Conservation (phyloP, 1,284 basidiomycete genomes). For the Moesziomyces parantarcticus region DNA sequence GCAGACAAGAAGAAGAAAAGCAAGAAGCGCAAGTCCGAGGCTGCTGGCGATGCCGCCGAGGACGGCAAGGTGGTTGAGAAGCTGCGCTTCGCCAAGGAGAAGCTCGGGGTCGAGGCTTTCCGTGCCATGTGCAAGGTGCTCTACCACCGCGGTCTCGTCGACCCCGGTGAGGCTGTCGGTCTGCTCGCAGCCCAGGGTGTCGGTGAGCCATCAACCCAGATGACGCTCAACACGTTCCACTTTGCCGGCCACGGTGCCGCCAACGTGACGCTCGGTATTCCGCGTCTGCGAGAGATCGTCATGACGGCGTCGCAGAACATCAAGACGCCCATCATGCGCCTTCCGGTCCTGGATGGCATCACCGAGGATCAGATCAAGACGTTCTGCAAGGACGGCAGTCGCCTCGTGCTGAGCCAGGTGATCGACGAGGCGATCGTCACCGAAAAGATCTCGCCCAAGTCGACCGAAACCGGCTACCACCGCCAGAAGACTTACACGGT, state of each 20-base stretch:
- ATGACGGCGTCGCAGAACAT: constrained; percentile 98
- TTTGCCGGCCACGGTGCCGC: constrained; percentile 97
- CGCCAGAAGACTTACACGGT: constrained; percentile 86
- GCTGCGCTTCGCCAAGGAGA: constrained; percentile 71
- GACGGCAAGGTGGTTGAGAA: constrained; percentile 48
- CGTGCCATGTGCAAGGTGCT: constrained; percentile 64
- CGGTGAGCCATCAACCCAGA: constrained; percentile 98
- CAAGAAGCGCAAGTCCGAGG: constrained; percentile 67
- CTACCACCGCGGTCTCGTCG: constrained; percentile 75
- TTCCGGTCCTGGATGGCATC: constrained; percentile 71
- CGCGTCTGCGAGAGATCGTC: constrained; percentile 96
- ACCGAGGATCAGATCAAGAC: constrained; percentile 71
- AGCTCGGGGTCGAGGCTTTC: constrained; percentile 61
- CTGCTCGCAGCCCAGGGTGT: constrained; percentile 98
- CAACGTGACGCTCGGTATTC: constrained; percentile 98
- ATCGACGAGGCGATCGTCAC: constrained; percentile 85
- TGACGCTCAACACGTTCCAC: constrained; percentile 99
- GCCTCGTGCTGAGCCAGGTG: constrained; percentile 87
- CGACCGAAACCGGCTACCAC: constrained; percentile 70
- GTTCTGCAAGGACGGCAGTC: constrained; percentile 91
- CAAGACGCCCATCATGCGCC: constrained; percentile 98
- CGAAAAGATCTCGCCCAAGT: constrained; percentile 80
- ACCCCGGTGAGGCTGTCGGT: constrained; percentile 97
- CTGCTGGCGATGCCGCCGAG: constrained; percentile 56
- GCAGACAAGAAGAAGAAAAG: constrained; percentile 72